These are phyloP conservation scores for Cladosporium sp. DNA, from an alignment of 2,329 filamentous ascomycete species.

Conservation along the genomic window DNA sequence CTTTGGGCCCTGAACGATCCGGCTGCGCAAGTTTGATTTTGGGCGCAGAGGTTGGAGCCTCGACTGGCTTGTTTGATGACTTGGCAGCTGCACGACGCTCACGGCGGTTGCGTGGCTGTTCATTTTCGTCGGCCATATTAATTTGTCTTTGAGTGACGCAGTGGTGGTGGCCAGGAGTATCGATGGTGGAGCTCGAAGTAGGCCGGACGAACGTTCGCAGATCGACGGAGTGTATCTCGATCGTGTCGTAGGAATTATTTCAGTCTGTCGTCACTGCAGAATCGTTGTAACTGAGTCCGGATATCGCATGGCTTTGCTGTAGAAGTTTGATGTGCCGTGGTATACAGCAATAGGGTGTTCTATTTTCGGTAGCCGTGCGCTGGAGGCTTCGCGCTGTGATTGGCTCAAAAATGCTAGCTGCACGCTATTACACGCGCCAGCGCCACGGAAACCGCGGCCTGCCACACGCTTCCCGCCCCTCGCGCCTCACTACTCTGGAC, in stretches of 20 bases:
- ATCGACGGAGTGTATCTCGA: not conserved
- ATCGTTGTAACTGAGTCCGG: not conserved
- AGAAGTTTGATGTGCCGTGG: too few species aligned
- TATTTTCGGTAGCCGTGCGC: not conserved
- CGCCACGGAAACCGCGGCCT: not conserved
- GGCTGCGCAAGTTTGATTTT: slow-evolving; percentile 64
- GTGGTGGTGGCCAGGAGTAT: not conserved
- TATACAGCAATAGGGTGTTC: not conserved
- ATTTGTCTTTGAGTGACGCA: not conserved
- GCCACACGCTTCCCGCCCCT: slow-evolving; percentile 3
- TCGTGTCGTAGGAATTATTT: not conserved
- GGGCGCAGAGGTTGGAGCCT: slow-evolving; percentile 39
- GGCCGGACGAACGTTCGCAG: not conserved
- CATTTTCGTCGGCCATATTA: slow-evolving; percentile 19
- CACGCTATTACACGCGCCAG: not conserved
- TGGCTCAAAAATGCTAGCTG: too few species aligned
- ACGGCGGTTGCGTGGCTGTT: slow-evolving; percentile 39
- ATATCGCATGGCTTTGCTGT: not conserved
- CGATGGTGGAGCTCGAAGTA: not conserved
- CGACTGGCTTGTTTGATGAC: slow-evolving; percentile 33
- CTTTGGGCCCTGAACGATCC: slow-evolving; percentile 58
- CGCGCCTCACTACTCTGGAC: not conserved
- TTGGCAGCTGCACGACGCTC: slow-evolving; percentile 40
- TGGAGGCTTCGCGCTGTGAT: too few species aligned
- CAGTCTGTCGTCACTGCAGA: not conserved